Evolutionary conservation across 345 rosid genomes (phyloP), one percentile per base, ranked within the genome.

Genomic region (Pseudoturritis turrita): DNA sequence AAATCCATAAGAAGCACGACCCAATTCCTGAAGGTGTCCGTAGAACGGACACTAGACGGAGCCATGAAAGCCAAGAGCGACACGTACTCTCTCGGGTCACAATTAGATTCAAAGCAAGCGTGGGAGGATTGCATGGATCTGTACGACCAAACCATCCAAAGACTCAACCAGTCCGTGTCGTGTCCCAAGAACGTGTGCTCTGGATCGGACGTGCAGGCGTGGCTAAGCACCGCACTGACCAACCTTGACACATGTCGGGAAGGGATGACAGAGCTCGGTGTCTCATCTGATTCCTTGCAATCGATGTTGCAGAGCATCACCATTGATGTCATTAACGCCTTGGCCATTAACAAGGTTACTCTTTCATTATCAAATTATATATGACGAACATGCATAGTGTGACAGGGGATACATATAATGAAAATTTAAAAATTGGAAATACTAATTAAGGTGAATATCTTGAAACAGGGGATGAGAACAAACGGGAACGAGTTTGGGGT

Each of bases 211-310:
- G 82, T 80, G 23, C 98, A 92, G 35, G 84, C 96, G 1, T 92
- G 96, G 98, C 88, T 92, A 18, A 92, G 96, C 82, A 77, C 91
- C 0, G 88, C 91, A 51, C 68, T 92, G 37, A 92, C 98, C 59
- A 92, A 87, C 78, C 78, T 89, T 56, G 82, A 74, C 15, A 90
- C 98, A 0, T 90, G 98, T 68, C 70, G 44, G 12, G 41, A 80
- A 8, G 92, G 87, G 36, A 80, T 79, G 23, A 40, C 14, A 56
- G 92, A 88, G 40, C 45, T 85, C 23, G 82, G 85, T 3, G 79
- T 85, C 47, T 59, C 87, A 1, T 80, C 78, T 63, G 70, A 70
- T 51, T 33, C 70, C 15, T 29, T 55, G 58, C 70, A 33, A 33
- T 33, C 36, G 3, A 3, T 33, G 36, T 33, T 33, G 8, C 36